Evolutionary conservation across 2,329 filamentous ascomycete species (phyloP).

Genomic region (Fusarium transvaalense): DNA sequence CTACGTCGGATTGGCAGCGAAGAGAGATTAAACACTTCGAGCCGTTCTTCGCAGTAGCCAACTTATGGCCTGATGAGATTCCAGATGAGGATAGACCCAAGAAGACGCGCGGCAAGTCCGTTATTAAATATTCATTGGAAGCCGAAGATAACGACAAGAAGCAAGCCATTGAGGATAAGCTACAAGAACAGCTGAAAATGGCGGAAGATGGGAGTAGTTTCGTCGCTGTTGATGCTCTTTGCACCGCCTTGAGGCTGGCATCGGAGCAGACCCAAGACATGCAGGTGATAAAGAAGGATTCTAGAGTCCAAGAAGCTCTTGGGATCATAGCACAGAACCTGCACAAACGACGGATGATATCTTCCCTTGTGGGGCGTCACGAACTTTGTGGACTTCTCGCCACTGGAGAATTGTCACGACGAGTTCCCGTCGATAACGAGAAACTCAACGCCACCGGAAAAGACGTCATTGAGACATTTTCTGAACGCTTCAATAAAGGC

Average conservation of each 20-base stretch:
- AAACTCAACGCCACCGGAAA: slow-evolving; percentile 18
- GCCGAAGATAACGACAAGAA: neutral
- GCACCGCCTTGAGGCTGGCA: slow-evolving; percentile 14
- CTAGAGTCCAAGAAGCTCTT: slow-evolving; percentile 27
- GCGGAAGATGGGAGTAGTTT: neutral
- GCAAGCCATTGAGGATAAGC: neutral
- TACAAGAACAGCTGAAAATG: slow-evolving; percentile 3
- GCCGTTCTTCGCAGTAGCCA: slow-evolving; percentile 33
- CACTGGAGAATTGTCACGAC: slow-evolving; percentile 25
- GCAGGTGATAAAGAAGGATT: slow-evolving; percentile 12
- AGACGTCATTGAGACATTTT: slow-evolving; percentile 22
- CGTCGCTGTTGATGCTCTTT: slow-evolving; percentile 15
- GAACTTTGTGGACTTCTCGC: slow-evolving; percentile 28
- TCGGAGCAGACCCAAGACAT: slow-evolving; percentile 16
- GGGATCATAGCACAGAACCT: slow-evolving; percentile 7
- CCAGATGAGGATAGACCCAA: slow-evolving; percentile 1
- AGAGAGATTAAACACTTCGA: slow-evolving; percentile 6
- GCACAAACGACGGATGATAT: neutral
- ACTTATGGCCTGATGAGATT: slow-evolving; percentile 37
- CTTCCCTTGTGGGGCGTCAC: slow-evolving; percentile 7
- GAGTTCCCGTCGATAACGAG: slow-evolving; percentile 20
- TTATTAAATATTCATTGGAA: neutral
- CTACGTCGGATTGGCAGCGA: slow-evolving; percentile 37
- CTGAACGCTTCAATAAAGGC: slow-evolving; percentile 21
- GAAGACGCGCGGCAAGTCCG: neutral